Evolutionary conservation across 805 yeast species (phyloP).

Genomic region (Spathaspora sp.): DNA sequence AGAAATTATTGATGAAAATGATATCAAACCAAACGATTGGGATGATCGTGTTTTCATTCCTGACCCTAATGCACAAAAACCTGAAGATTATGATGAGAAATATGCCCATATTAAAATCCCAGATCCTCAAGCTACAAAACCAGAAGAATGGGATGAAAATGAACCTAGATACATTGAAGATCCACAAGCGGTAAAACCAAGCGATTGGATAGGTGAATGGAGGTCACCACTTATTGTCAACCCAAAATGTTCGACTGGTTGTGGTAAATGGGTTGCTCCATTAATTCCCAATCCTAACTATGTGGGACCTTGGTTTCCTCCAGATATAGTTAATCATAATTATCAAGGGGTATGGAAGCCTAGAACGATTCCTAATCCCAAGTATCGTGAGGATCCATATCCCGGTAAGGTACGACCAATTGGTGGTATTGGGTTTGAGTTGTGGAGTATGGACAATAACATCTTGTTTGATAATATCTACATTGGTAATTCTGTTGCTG

Average conservation of each 20-base stretch:
- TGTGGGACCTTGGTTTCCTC: constrained; percentile 77
- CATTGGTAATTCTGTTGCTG: constrained; percentile 76
- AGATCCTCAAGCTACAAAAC: constrained; percentile 66
- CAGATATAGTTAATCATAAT: constrained; percentile 65
- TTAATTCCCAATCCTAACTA: constrained; percentile 62
- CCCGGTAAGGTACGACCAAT: constrained; percentile 59
- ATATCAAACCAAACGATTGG: constrained; percentile 77
- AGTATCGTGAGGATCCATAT: constrained; percentile 51
- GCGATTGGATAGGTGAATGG: constrained; percentile 81
- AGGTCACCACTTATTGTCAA: constrained; percentile 64
- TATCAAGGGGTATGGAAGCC: constrained; percentile 82
- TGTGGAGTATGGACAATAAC: constrained; percentile 81
- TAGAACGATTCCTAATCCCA: constrained; percentile 62
- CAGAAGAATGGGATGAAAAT: constrained; percentile 77
- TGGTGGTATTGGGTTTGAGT: constrained; percentile 82
- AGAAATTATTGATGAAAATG: constrained; percentile 50
- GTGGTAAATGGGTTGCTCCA: constrained; percentile 81
- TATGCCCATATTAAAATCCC: constrained; percentile 55
- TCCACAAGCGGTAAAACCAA: constrained; percentile 66
- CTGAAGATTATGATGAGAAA: constrained; percentile 80
- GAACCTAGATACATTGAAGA: constrained; percentile 58
- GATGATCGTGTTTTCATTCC: constrained; percentile 63
- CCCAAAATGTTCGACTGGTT: constrained; percentile 74
- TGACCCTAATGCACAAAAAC: constrained; percentile 69
- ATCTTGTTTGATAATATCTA: constrained; percentile 81